Conservation (phyloP, 2,329 filamentous ascomycete species). For the Penicillium sp. region DNA sequence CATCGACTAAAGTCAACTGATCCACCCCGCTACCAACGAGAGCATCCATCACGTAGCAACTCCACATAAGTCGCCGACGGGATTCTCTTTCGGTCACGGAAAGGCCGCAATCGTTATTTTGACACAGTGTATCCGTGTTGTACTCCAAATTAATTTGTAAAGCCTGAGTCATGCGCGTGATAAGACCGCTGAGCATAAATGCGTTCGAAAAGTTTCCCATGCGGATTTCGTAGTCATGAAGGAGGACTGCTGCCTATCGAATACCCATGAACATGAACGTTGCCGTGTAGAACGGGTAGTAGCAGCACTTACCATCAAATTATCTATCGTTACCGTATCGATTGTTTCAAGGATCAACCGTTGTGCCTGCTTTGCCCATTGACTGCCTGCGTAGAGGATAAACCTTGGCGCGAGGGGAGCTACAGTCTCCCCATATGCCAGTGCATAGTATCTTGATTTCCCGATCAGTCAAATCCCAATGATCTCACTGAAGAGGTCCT, state of each 20-base stretch:
- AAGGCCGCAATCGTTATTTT: constrained; percentile 20
- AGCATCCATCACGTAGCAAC: constrained; percentile 35
- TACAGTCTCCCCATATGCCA: constrained; percentile 21
- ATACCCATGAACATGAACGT: not conserved
- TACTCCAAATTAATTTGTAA: constrained; percentile 39
- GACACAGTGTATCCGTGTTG: constrained; percentile 34
- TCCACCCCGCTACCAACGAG: constrained; percentile 36
- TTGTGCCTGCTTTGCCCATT: constrained; percentile 25
- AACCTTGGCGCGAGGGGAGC: constrained; percentile 14
- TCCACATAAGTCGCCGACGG: constrained; percentile 36
- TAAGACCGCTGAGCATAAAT: constrained; percentile 38
- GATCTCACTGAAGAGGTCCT: not conserved
- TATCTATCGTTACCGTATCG: constrained; percentile 27
- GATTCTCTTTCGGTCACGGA: constrained; percentile 31
- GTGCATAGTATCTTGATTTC: constrained; percentile 18
- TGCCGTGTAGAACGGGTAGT: not conserved
- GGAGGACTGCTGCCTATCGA: constrained; percentile 27
- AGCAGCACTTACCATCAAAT: constrained; percentile 19
- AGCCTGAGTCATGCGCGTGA: constrained; percentile 34
- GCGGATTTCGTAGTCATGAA: constrained; percentile 37
- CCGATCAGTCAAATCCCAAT: not conserved
- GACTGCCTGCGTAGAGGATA: constrained; percentile 18
- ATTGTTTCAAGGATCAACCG: constrained; percentile 24
- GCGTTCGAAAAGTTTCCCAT: constrained; percentile 37
- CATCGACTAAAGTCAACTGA: constrained; percentile 34